Percentiles rank a stretch among this genome's conserved stretches.
Conservation (phyloP, 2,329 filamentous ascomycete genomes). For the Diaporthe aspalathi region DNA sequence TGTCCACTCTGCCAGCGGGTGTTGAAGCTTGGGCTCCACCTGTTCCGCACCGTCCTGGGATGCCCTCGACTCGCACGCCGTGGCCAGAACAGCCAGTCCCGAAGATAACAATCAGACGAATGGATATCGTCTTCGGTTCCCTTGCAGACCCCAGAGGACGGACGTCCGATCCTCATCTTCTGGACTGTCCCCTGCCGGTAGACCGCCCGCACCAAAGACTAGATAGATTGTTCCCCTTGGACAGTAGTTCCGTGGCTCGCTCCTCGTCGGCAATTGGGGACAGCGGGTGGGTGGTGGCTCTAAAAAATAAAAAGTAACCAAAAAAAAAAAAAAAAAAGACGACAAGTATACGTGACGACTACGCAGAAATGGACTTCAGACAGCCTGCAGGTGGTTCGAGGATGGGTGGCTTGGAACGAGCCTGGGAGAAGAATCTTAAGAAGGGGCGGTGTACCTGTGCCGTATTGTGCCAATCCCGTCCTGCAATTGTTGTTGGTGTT, state of each 20-base stretch:
- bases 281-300: background rate
- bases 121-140: background rate
- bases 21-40: slow-evolving; percentile 12
- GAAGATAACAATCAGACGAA: slow-evolving; percentile 25
- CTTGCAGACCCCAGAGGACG: background rate
- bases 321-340: background rate
- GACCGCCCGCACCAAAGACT: background rate
- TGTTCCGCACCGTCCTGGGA: slow-evolving; percentile 20
- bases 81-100: background rate
- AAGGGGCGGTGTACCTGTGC: slow-evolving; percentile 23
- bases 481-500: background rate
- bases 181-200: background rate
- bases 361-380: background rate
- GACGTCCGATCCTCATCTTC: slow-evolving; percentile 2
- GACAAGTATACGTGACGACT: too few relatives aligned
- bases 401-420: background rate
- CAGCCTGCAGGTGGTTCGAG: background rate
- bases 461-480: background rate
- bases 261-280: too few relatives aligned
- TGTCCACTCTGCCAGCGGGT: slow-evolving; percentile 11
- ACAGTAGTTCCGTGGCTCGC: background rate
- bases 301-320: too few relatives aligned
- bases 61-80: slow-evolving; percentile 19
- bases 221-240: background rate
- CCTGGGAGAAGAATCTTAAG: background rate